phyloP scores from a whole-genome alignment of 2,329 filamentous ascomycete species.

The Atkinsonella texensis region DNA sequence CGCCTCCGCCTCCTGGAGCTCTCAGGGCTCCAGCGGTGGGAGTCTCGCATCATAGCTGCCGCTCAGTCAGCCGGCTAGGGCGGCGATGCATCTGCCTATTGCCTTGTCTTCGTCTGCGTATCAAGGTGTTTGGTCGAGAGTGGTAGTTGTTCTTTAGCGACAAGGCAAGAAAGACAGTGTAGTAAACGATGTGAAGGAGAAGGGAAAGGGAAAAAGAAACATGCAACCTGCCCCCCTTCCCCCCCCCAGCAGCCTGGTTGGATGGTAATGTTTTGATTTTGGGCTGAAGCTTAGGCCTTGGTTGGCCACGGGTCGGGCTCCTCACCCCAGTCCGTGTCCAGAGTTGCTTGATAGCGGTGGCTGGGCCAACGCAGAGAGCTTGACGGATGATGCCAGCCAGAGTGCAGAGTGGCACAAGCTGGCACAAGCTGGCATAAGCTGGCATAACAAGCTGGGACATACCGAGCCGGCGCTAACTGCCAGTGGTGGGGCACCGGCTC shows the following conservation, averaged over 20 bases:
- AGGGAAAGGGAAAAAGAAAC: neutral
- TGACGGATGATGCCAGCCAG: no score
- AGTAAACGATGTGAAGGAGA: neutral
- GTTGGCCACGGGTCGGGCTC: neutral
- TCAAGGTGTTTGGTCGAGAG: neutral
- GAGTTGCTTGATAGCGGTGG: conserved; percentile 3
- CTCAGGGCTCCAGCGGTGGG: conserved; percentile 44
- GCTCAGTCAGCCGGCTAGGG: conserved; percentile 11
- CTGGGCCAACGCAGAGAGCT: conserved; percentile 1
- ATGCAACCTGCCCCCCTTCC: neutral
- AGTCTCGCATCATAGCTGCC: conserved; percentile 40
- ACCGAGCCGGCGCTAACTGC: neutral
- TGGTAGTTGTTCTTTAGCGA: neutral
- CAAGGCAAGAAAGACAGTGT: neutral
- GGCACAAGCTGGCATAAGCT: neutral
- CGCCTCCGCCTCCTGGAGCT: conserved; percentile 37
- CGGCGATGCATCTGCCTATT: conserved; percentile 6
- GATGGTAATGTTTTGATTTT: conserved; percentile 8
- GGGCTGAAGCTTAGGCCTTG: conserved; percentile 6
- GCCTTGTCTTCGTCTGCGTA: conserved; percentile 1
- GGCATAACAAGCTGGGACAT: neutral
- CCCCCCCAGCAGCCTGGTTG: neutral
- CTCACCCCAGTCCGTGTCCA: conserved; percentile 2
- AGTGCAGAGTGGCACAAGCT: neutral
- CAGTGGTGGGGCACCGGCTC: neutral